Conservation (phyloP, 129 eudicot genomes). For the Flaveria trinervia region DNA sequence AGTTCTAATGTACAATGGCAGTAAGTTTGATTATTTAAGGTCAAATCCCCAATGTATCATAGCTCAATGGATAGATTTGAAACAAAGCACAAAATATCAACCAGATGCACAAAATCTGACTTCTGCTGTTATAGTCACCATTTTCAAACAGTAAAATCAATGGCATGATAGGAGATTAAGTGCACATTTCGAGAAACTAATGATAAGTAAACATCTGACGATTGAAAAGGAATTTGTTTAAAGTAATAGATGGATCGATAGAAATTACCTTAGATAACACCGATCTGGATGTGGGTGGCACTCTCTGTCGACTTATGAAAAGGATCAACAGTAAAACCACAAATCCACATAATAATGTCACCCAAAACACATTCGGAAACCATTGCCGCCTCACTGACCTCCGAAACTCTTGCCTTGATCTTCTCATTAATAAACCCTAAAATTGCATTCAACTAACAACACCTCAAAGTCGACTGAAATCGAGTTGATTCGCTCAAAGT, state of each 20-base stretch:
- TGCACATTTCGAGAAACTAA: too few relatives aligned
- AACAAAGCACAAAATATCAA: not conserved
- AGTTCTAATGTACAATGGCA: not conserved
- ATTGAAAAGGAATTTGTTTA: not conserved
- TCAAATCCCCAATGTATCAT: not conserved
- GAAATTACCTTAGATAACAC: slow-evolving; percentile 45
- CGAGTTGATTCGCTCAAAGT: too few relatives aligned
- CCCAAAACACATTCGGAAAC: slow-evolving; percentile 59
- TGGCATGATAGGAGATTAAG: not conserved
- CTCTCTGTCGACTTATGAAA: slow-evolving; percentile 48
- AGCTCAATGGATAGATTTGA: not conserved
- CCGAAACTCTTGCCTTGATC: slow-evolving; percentile 60
- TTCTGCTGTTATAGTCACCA: not conserved
- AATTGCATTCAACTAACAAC: slow-evolving; percentile 9
- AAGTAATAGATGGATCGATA: not conserved
- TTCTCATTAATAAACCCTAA: slow-evolving; percentile 50
- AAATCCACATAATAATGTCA: slow-evolving; percentile 64
- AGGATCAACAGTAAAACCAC: slow-evolving; percentile 52
- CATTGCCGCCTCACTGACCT: slow-evolving; percentile 54
- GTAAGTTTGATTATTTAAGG: not conserved
- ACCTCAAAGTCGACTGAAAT: too few relatives aligned
- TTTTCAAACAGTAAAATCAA: not conserved
- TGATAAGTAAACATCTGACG: not conserved
- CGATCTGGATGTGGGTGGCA: slow-evolving; percentile 53
- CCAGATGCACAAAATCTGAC: not conserved